Evolutionary conservation across 257 asterid genomes (phyloP).

Genomic region (Cruciata laevipes): DNA sequence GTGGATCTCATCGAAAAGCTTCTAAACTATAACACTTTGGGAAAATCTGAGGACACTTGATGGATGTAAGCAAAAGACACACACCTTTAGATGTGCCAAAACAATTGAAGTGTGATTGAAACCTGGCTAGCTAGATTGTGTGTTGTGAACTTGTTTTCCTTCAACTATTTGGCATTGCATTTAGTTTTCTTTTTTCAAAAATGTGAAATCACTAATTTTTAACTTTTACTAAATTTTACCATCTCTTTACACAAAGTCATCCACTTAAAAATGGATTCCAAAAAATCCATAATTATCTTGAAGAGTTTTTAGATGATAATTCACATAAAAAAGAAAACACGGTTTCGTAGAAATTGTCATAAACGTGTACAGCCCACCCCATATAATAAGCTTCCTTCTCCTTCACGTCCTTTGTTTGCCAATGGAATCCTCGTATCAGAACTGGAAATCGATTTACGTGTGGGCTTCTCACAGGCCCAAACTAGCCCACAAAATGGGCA

Average conservation of each 20-base stretch:
- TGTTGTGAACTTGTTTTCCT: too few species aligned
- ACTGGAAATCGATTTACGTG: background rate
- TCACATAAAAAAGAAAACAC: background rate
- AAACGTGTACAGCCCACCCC: background rate
- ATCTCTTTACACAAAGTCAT: too few species aligned
- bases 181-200: too few species aligned
- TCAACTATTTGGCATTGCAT: too few species aligned
- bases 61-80: too few species aligned
- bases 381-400: background rate
- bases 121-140: too few species aligned
- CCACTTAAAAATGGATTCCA: too few species aligned
- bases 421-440: background rate
- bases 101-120: too few species aligned
- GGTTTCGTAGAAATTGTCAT: background rate
- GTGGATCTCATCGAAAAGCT: conserved; percentile 98
- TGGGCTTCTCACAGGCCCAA: conserved; percentile 13
- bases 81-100: too few species aligned
- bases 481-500: conserved; percentile 7
- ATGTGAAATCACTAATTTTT: too few species aligned
- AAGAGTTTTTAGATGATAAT: background rate
- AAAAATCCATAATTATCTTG: background rate
- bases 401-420: background rate
- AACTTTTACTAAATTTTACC: too few species aligned
- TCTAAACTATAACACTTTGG: conserved; percentile 90
- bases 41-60: conserved; percentile 78